Evolutionary conservation across 345 rosid species (phyloP).

Genomic region (Hypericum androsaemum): DNA sequence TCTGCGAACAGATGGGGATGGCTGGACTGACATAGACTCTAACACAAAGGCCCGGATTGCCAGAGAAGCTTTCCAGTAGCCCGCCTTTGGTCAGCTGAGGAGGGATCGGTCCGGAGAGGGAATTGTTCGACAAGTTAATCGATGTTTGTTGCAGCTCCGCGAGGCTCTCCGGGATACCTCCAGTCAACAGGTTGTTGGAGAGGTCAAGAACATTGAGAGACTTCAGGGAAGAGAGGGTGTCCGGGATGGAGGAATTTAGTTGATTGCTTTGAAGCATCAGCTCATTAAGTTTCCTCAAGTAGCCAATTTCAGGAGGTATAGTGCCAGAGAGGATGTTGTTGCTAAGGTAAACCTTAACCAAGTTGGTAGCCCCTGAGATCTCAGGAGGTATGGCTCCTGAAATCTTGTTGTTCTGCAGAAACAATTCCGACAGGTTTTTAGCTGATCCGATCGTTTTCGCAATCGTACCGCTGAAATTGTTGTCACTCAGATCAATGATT

Average conservation of each 20-base stretch:
- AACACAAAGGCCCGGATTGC: conserved; percentile 77
- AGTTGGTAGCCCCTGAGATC: conserved; percentile 52
- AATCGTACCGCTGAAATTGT: conserved; percentile 57
- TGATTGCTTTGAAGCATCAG: conserved; percentile 61
- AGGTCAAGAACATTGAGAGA: conserved; percentile 83
- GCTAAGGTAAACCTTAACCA: conserved; percentile 88
- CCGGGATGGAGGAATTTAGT: conserved; percentile 55
- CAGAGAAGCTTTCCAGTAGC: conserved; percentile 65
- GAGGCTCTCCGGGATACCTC: conserved; percentile 62
- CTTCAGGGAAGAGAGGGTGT: conserved; percentile 54
- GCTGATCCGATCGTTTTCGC: conserved; percentile 43
- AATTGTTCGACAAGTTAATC: conserved; percentile 65
- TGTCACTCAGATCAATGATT: conserved; percentile 66
- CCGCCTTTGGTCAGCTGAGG: conserved; percentile 56
- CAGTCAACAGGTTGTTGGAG: conserved; percentile 59
- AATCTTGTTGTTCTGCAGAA: conserved; percentile 58
- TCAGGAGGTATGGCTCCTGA: conserved; percentile 61
- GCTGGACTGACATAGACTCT: conserved; percentile 38
- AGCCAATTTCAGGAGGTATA: conserved; percentile 66
- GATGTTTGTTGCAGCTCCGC: conserved; percentile 59
- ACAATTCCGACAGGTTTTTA: conserved; percentile 72
- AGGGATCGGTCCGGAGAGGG: conserved; percentile 81
- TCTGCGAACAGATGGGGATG: conserved; percentile 49
- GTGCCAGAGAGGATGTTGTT: conserved; percentile 63
- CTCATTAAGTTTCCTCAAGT: conserved; percentile 57